Evolutionary conservation across 495 filamentous ascomycete genomes (phyloP).

Genomic region (Chaetomium tenue): DNA sequence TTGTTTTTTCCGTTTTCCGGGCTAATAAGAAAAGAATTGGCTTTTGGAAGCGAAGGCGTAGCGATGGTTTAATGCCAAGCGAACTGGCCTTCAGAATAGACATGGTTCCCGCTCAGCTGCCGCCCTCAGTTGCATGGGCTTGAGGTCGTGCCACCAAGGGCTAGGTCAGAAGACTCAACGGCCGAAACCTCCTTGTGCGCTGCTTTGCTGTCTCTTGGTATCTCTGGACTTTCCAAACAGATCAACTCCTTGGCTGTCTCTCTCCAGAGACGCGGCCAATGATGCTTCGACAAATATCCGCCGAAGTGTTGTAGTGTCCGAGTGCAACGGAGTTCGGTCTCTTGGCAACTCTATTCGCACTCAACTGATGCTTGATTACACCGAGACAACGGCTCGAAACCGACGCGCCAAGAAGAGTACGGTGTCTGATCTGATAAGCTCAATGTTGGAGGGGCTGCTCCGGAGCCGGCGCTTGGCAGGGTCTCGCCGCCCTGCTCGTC

Average conservation of each 20-base stretch:
- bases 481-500: neutral
- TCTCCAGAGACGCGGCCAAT: neutral
- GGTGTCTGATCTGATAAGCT: slow-evolving; percentile 7
- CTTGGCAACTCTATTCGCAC: slow-evolving; percentile 5
- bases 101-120: too few relatives aligned
- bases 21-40: neutral
- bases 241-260: neutral
- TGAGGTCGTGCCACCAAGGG: neutral
- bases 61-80: neutral
- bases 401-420: neutral
- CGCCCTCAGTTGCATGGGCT: neutral
- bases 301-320: neutral
- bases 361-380: neutral
- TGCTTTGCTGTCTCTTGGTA: neutral
- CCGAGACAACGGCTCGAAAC: slow-evolving; percentile 11
- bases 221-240: neutral
- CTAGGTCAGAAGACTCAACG: neutral
- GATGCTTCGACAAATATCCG: neutral
- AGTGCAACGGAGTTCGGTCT: neutral
- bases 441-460: neutral
- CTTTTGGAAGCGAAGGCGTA: neutral
- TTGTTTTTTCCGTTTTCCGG: neutral
- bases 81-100: neutral
- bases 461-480: slow-evolving; percentile 20
- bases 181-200: neutral